Conservation (phyloP, 2,329 filamentous ascomycete genomes). For the Apiospora aurea region DNA sequence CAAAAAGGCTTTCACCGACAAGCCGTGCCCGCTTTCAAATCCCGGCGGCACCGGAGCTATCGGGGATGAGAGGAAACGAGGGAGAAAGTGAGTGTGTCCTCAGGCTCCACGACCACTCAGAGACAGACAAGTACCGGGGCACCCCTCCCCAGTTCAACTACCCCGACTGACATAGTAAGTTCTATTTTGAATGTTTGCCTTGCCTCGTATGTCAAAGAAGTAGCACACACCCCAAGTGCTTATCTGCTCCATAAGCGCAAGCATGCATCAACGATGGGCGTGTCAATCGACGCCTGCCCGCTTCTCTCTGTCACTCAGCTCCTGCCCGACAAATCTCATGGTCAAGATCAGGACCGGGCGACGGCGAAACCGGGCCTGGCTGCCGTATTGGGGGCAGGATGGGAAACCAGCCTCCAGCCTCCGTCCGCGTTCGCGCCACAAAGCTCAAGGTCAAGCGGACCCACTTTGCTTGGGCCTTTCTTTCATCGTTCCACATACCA, state of each 20-base stretch:
- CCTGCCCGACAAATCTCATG: no score
- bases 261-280: no score
- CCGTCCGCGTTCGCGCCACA: constrained; percentile 3
- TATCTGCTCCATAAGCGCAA: no score
- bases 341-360: neutral
- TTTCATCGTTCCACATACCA: neutral
- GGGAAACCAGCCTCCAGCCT: neutral
- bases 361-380: constrained; percentile 15
- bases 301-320: no score
- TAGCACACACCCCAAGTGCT: neutral
- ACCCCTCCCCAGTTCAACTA: no score
- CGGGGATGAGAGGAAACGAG: neutral
- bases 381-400: neutral
- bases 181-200: neutral
- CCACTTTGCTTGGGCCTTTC: neutral
- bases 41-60: constrained; percentile 20
- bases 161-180: neutral
- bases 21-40: constrained; percentile 18
- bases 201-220: neutral
- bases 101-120: no score
- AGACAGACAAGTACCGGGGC: constrained; percentile 2
- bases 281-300: no score
- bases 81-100: neutral
- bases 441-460: neutral
- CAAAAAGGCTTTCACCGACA: constrained; percentile 16